Evolutionary conservation across 1,284 basidiomycete species (phyloP), one percentile per base, ranked within the genome.

Genomic region (Porogramme epimiltina): DNA sequence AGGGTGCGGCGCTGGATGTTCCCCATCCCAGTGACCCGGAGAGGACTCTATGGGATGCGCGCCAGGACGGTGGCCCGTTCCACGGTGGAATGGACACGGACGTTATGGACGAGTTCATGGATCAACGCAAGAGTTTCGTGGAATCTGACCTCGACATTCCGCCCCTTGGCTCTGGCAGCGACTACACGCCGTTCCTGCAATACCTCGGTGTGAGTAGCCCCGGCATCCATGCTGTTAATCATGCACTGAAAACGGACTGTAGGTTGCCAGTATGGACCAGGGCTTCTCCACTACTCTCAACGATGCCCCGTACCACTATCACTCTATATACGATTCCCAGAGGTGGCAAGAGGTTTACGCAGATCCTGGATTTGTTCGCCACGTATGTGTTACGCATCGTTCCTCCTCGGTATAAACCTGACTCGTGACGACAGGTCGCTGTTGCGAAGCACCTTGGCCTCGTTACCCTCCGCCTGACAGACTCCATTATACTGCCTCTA

Each of bases 111-210:
- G 42, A 61, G 51, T 63, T 70, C 37, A 44, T 66, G 42, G 61
- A 59, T 39, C 50, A 67, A 50, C 60, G 62, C 47, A 51, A 58
- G 36, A 58, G 53, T 58, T 64, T 37, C n/a, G 53, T 51, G 65
- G 49, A 20, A 24, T 58, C 54, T 41, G 62, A 70, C 20, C 54
- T 57, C 36, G 74, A 74, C 11, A 62, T 82, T 41, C 55, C 51
- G 0, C 70, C 73, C 6, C 66, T 83, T 3, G 80, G 81, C 33
- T 82, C 80, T 19, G 82, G 90, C 23, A 87, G 79, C 50, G 91
- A 93, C 68, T 93, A 76, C 62, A 92, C 91, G 10, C 88, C 91
- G n/a, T 96, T 92, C 68, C 67, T 88, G 59, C 85, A 88, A 62
- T 71, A 74, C 43, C 68, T 81, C 46, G 81, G 81, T 34, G 79